Evolutionary conservation across 2,329 filamentous ascomycete genomes (phyloP).

Genomic region (Sporothrix pseudoabietina): DNA sequence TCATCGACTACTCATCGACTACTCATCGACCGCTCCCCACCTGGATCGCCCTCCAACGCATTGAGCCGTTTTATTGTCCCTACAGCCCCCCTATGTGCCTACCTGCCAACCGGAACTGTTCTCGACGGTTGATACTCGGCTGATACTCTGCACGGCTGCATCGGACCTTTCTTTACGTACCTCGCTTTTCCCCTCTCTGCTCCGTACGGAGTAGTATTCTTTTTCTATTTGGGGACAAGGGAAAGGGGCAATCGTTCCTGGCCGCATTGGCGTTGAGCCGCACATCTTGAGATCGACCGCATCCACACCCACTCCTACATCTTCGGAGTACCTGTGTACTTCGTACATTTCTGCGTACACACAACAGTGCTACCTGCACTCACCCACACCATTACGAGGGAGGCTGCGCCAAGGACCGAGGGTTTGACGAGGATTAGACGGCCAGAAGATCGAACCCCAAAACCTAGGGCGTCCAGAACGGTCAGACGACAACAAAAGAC

Average conservation of each 20-base stretch:
- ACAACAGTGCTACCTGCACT: background rate
- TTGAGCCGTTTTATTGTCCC: conserved; percentile 20
- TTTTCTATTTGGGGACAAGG: conserved; percentile 1
- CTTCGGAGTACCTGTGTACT: background rate
- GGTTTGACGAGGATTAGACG: background rate
- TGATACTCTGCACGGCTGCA: conserved; percentile 18
- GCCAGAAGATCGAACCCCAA: background rate
- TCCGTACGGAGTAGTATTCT: background rate
- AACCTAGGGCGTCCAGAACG: background rate
- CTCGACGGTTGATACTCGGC: background rate
- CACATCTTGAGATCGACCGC: conserved; percentile 26
- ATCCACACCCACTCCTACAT: conserved; percentile 12
- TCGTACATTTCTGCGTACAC: background rate
- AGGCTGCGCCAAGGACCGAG: conserved; percentile 5
- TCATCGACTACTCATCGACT: background rate
- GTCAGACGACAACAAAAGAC: background rate
- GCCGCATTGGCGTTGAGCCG: conserved; percentile 22
- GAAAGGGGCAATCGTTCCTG: background rate
- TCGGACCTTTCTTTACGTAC: conserved; percentile 13
- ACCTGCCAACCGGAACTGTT: background rate
- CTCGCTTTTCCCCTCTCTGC: background rate
- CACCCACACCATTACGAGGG: background rate
- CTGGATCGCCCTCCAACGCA: conserved; percentile 13
- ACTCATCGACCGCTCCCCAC: background rate
- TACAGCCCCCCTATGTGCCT: background rate